Evolutionary conservation across 1,139 yeast species (phyloP), one percentile per base, ranked within the genome.

Genomic region (Magnusiomyces clavatus): DNA sequence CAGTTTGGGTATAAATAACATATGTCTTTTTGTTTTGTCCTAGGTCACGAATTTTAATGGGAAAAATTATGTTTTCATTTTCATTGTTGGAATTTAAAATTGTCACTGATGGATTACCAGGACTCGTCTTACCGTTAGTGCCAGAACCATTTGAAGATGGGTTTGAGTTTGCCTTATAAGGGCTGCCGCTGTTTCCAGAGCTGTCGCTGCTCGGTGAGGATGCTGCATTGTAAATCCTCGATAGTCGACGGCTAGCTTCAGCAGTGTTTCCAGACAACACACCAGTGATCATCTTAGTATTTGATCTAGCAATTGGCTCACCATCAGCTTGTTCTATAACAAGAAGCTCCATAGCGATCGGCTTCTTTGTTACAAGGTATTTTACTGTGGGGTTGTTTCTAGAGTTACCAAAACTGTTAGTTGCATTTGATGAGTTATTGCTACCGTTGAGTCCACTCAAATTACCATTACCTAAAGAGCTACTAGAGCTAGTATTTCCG

Each of bases 1-100:
- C 73, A 0, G 80, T 71, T 17, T 77, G 72, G 0, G 87, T 74
- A 44, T 76, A 77, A 58, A 87, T 77, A 0, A 84, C 80, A 61
- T 75, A 83, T 0, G 80, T 74, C 42, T 76, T 77, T 19, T 49
- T 48, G 31, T 50, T 47, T 2, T 37, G 36, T 13, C 35, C 41
- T 1, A 75, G 69, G 59, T 73, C 78, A 48, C 78, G 66, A 19
- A 80, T 64, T 47, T 73, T 72, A 58, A 80, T 76, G 3, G 78
- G 78, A 56, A 60, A 73, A 56, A 67, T 56, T 34, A 68, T 67
- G 10, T 68, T 68, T 17, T 60, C 59, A 20, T 63, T 57, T 41
- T 56, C 60, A 58, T 52, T n/a, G 46, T 52, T 13, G 17, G 44
- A 19, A 17, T 41, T 41, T 6, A 31, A 12, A 14, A 19, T 13